Evolutionary conservation across 108 stramenopile species (phyloP).

Genomic region (Skeletonema tropicum): DNA sequence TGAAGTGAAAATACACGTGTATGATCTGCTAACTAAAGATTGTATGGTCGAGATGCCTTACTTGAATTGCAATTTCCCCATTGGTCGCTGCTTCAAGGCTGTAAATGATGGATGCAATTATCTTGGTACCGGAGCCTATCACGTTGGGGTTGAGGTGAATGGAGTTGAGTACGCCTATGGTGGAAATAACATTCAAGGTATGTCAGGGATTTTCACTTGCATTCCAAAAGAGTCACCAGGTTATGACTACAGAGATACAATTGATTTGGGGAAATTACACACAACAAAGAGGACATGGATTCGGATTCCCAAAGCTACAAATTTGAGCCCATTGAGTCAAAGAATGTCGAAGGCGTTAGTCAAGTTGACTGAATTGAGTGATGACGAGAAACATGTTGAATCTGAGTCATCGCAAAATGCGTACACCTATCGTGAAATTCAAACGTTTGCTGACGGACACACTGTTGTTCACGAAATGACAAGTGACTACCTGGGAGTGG

Average conservation of each 20-base stretch:
- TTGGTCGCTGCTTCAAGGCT: constrained; percentile 75
- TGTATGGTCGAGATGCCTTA: constrained; percentile 63
- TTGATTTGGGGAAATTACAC: constrained; percentile 70
- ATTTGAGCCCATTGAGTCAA: not conserved
- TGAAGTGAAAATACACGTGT: constrained; percentile 62
- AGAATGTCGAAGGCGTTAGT: constrained; percentile 2
- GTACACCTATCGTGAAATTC: constrained; percentile 46
- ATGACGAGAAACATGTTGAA: not conserved
- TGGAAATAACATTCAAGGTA: constrained; percentile 61
- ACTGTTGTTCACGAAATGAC: constrained; percentile 71
- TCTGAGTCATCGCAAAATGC: constrained; percentile 1
- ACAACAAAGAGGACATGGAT: constrained; percentile 51
- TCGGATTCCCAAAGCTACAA: constrained; percentile 23
- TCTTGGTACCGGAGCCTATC: constrained; percentile 83
- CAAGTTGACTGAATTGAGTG: constrained; percentile 12
- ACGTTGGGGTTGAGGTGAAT: constrained; percentile 85
- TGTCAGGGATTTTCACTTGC: constrained; percentile 84
- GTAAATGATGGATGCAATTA: constrained; percentile 70
- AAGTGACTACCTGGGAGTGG: constrained; percentile 69
- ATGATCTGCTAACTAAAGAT: constrained; percentile 71
- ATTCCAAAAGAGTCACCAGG: constrained; percentile 73
- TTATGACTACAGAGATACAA: constrained; percentile 72
- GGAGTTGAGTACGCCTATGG: constrained; percentile 85
- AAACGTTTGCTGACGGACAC: constrained; percentile 61
- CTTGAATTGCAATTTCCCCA: constrained; percentile 72